phyloP scores from a whole-genome alignment of 441 rosid species.

The Omphalea diandra region DNA sequence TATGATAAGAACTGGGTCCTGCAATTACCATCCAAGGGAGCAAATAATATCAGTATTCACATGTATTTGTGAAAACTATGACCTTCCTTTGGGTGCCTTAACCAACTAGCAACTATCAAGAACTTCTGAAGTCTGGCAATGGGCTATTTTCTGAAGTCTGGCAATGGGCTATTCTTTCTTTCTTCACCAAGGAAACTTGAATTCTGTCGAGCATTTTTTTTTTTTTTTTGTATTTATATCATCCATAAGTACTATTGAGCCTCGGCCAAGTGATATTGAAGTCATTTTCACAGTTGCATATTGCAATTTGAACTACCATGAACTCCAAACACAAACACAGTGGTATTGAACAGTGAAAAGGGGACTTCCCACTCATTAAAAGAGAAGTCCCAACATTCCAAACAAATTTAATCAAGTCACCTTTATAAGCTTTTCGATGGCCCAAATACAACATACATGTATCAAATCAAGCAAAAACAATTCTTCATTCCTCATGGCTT shows the following conservation, averaged over 20 bases:
- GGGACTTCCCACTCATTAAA: conserved; percentile 28
- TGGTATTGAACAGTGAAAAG: conserved; percentile 20
- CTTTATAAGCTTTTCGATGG: conserved; percentile 33
- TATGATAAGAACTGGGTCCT: conserved; percentile 35
- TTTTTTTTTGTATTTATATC: no score
- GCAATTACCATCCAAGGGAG: conserved; percentile 28
- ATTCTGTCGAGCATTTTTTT: no score
- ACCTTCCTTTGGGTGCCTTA: conserved; percentile 3
- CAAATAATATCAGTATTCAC: conserved; percentile 36
- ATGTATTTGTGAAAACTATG: conserved; percentile 30
- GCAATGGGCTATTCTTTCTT: no score
- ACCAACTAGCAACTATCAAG: no score
- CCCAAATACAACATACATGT: conserved; percentile 39
- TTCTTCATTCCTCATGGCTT: conserved; percentile 50
- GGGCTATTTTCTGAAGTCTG: no score
- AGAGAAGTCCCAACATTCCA: conserved; percentile 35
- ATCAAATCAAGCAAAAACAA: conserved; percentile 53
- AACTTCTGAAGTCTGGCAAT: no score
- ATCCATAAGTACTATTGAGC: no score
- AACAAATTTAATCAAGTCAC: conserved; percentile 36
- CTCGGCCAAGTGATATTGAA: no score
- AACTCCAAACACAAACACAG: conserved; percentile 25
- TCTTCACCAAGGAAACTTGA: no score
- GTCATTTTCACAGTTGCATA: no score
- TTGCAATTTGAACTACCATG: no score